Base-by-base conservation (phyloP, 352 stramenopile genomes). In the Phytopythium boreale region DNA sequence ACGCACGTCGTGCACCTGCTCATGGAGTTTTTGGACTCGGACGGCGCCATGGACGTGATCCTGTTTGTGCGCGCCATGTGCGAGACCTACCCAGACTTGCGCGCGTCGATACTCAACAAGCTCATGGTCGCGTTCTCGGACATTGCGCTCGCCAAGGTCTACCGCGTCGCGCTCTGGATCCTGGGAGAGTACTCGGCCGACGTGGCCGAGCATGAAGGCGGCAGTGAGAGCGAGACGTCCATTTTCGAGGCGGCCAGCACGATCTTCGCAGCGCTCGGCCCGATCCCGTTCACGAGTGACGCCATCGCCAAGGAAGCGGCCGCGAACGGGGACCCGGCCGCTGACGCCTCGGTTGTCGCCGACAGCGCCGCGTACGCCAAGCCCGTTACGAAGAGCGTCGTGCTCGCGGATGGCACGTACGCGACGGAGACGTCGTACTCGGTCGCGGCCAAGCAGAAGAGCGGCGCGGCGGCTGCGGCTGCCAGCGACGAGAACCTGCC, bases 331-430 rank as follows among this genome's bases (percentile, higher is more conserved):
- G 36, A 60, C 55, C 34, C 39, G 20, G 39, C 43, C 11, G 61
- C 67, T 4, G 68, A 66, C 10, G 47, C 31, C 9, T 64, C 29
- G 11, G 62, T 57, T 0, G 69, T 55, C 12, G 59, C 67, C 0
- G 67, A 67, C 55, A 65, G 74, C 14, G 74, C 84, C n/a, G 82
- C 82, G 41, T 90, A 91, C 61, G 78, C 85, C n/a, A 97, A 97
- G 66, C 80, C 95, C 34, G 84, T 98, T 37, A 98, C 96, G 15
- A 99, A 99, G 82, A 99, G 98, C 66, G 94, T 99, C 41, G 96
- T 99, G 27, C 79, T 99, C 7, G 88, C 97, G 0, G 98, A 99
- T 76, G 98, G 98, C 59, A 99, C 97, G 47, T 99, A 99, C 76
- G 98, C 98, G 15, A 99, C 97, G 5, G 97, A 99, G 76, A 99